These are phyloP conservation scores for Pisolithus thermaeus DNA, from an alignment of 1,284 basidiomycete genomes.

Conservation along the genomic window DNA sequence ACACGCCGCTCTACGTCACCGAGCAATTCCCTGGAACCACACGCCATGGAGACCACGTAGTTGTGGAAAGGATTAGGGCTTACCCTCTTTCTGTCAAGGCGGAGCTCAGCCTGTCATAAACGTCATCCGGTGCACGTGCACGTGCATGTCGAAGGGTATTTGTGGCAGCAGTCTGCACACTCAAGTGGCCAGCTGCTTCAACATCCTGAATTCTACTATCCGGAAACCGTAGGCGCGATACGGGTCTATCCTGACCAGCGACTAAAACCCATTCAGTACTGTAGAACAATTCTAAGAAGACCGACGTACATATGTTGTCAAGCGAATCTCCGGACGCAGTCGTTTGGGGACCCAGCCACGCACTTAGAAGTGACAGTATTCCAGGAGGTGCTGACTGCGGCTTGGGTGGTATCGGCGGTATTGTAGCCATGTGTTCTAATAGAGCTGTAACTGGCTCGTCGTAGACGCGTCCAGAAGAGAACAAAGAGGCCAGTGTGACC, in stretches of 20 bases:
- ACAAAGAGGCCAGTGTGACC: slow-evolving; percentile 53
- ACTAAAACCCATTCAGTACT: slow-evolving; percentile 33
- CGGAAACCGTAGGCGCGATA: slow-evolving; percentile 19
- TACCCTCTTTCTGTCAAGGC: slow-evolving; percentile 63
- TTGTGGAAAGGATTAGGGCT: slow-evolving; percentile 9
- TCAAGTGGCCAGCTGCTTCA: not conserved
- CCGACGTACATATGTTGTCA: slow-evolving; percentile 48
- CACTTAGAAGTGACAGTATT: slow-evolving; percentile 48
- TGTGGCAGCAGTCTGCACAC: slow-evolving; percentile 3
- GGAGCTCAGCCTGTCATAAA: slow-evolving; percentile 43
- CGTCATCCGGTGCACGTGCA: slow-evolving; percentile 40
- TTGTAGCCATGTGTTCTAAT: slow-evolving; percentile 31
- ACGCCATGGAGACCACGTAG: not conserved
- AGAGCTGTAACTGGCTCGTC: slow-evolving; percentile 48
- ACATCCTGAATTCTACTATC: not conserved
- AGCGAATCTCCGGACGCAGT: slow-evolving; percentile 52
- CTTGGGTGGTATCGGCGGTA: slow-evolving; percentile 46
- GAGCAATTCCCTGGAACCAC: slow-evolving; percentile 44
- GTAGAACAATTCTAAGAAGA: not conserved
- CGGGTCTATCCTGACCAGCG: slow-evolving; percentile 57
- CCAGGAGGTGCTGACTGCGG: slow-evolving; percentile 57
- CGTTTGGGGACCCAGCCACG: slow-evolving; percentile 44
- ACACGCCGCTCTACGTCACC: slow-evolving; percentile 57
- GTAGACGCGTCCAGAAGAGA: slow-evolving; percentile 48
- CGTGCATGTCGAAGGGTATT: slow-evolving; percentile 29